A percentile compares a stretch with the other conserved stretches of the same genome.
phyloP scores from a whole-genome alignment of 805 yeast species.

The Saturnispora ahearnii region DNA sequence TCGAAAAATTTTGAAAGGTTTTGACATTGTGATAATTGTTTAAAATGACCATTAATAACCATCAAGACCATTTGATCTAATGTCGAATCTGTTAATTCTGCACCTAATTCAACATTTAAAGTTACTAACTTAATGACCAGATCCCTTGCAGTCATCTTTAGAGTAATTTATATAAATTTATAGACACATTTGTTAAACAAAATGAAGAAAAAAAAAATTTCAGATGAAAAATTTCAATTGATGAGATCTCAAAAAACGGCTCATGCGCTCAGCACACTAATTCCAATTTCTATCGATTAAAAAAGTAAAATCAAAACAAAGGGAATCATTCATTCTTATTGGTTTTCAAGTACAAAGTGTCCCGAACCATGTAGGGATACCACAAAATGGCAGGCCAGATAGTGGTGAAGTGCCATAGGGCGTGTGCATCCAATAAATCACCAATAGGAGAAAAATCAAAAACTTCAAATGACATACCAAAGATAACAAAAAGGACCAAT shows the following conservation, averaged over 20 bases:
- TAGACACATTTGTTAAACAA: neutral
- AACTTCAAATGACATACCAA: conserved; percentile 84
- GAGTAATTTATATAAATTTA: neutral
- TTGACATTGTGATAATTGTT: conserved; percentile 1
- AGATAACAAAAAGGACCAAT: conserved; percentile 42
- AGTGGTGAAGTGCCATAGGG: conserved; percentile 89
- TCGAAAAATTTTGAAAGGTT: conserved; percentile 17
- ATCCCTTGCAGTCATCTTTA: neutral
- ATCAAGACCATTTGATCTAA: neutral
- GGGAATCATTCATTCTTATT: conserved; percentile 18
- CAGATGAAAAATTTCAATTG: neutral
- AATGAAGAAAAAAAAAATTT: neutral
- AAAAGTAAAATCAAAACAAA: neutral
- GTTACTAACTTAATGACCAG: conserved; percentile 1
- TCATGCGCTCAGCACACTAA: neutral
- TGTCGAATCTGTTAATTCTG: conserved; percentile 3
- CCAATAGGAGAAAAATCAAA: conserved; percentile 76
- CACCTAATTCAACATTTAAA: conserved; percentile 1
- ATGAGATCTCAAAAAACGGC: neutral
- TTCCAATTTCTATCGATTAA: neutral
- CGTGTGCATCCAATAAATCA: conserved; percentile 79
- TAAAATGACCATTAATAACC: conserved; percentile 6
- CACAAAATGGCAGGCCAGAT: conserved; percentile 70
- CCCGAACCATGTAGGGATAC: conserved; percentile 51
- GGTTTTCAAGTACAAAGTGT: conserved; percentile 29